Evolutionary conservation across 305 asterid species (phyloP).

Genomic region (Solanum aculeatissimum): DNA sequence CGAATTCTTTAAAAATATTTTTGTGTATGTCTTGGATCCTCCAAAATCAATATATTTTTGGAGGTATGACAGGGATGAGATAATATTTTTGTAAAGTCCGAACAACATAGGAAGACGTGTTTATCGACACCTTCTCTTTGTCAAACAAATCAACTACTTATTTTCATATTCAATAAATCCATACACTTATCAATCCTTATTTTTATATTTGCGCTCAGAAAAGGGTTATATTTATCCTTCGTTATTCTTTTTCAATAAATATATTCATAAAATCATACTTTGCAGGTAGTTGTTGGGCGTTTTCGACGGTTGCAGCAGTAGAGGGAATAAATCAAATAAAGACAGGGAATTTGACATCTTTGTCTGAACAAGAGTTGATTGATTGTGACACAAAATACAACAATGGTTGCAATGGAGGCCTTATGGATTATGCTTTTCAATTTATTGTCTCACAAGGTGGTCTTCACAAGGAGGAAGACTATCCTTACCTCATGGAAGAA

Average conservation of each 20-base stretch:
- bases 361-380: conserved; percentile 12
- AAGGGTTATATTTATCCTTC: background rate
- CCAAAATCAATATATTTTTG: background rate
- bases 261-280: background rate
- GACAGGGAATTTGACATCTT: conserved; percentile 7
- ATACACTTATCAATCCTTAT: background rate
- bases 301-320: conserved; percentile 4
- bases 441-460: conserved; percentile 10
- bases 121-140: background rate
- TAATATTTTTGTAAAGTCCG: background rate
- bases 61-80: background rate
- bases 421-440: conserved; percentile 7
- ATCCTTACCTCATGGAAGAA: conserved; percentile 4
- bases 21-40: background rate
- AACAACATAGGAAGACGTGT: background rate
- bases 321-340: conserved; percentile 5
- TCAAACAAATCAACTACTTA: background rate
- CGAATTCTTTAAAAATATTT: background rate
- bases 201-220: background rate
- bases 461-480: conserved; percentile 5
- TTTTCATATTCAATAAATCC: background rate
- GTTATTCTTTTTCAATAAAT: background rate
- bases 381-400: conserved; percentile 11
- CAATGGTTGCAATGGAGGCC: conserved; percentile 10
- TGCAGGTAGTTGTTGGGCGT: conserved; percentile 17